Evolutionary conservation across 2,329 filamentous ascomycete genomes (phyloP).

Genomic region (Metarhizium brunneum): DNA sequence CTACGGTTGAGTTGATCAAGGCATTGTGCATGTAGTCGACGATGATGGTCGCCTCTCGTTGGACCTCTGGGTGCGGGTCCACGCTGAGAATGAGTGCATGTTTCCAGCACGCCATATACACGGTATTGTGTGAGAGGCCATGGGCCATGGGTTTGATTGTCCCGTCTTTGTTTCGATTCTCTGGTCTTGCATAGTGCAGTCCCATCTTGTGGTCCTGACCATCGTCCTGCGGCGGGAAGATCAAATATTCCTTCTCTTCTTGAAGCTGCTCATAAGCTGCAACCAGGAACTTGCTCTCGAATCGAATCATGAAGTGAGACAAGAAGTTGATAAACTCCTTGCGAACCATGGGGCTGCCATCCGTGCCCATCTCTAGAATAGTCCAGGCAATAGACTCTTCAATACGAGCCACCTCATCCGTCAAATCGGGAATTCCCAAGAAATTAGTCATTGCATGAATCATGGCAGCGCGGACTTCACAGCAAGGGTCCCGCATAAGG

Average conservation of each 20-base stretch:
- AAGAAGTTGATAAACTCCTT: slow-evolving; percentile 91
- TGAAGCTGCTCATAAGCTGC: slow-evolving; percentile 83
- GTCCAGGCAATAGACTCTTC: slow-evolving; percentile 88
- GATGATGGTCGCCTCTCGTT: slow-evolving; percentile 73
- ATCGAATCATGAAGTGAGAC: slow-evolving; percentile 81
- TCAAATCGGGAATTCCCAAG: slow-evolving; percentile 85
- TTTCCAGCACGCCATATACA: slow-evolving; percentile 92
- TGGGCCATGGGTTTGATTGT: slow-evolving; percentile 47
- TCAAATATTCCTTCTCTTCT: slow-evolving; percentile 67
- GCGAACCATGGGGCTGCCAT: slow-evolving; percentile 88
- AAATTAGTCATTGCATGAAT: slow-evolving; percentile 90
- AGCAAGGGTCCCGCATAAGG: slow-evolving; percentile 74
- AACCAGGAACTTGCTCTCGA: slow-evolving; percentile 86
- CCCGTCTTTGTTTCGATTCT: slow-evolving; percentile 47
- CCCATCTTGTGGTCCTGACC: slow-evolving; percentile 52
- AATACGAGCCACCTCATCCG: slow-evolving; percentile 79
- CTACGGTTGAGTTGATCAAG: slow-evolving; percentile 69
- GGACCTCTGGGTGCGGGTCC: slow-evolving; percentile 89
- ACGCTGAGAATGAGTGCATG: slow-evolving; percentile 83
- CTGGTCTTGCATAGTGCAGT: slow-evolving; percentile 49
- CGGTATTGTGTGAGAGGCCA: slow-evolving; percentile 71
- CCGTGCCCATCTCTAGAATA: slow-evolving; percentile 82
- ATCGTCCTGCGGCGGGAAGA: slow-evolving; percentile 45
- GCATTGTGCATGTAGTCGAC: slow-evolving; percentile 77
- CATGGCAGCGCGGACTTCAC: slow-evolving; percentile 89